These are phyloP conservation scores for Schizothecium vesticola DNA, from an alignment of 495 filamentous ascomycete species.

Conservation along the genomic window DNA sequence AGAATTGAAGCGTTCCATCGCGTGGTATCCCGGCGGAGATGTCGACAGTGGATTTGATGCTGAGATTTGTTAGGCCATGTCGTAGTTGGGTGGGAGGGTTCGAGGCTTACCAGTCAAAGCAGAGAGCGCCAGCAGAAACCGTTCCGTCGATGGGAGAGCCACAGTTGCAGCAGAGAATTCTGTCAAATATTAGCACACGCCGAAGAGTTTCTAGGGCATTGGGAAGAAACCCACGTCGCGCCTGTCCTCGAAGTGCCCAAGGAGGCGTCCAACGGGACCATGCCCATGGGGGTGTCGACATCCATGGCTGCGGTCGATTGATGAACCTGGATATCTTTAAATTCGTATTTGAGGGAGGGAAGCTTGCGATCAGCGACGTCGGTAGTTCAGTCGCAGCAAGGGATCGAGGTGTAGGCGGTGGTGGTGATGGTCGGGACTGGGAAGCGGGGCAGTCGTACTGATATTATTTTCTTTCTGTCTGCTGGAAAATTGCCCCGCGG, in stretches of 20 bases:
- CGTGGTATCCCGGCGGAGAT: conserved; percentile 88
- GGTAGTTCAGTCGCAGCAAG: background rate
- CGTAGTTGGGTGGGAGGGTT: background rate
- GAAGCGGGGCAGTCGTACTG: conserved; percentile 8
- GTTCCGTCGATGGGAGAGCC: conserved; percentile 90
- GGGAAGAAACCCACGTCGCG: conserved; percentile 52
- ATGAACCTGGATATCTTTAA: background rate
- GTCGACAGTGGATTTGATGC: conserved; percentile 82
- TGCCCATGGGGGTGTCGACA: conserved; percentile 57
- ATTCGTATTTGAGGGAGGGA: background rate
- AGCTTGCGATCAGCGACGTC: background rate
- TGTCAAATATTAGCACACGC: conserved; percentile 31
- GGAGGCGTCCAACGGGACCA: conserved; percentile 35
- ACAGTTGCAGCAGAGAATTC: conserved; percentile 92
- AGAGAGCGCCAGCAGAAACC: conserved; percentile 78
- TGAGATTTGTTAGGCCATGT: background rate
- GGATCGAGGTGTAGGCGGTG: background rate
- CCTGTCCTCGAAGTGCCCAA: conserved; percentile 42
- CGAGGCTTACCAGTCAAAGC: conserved; percentile 63
- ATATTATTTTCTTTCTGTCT: conserved; percentile 13
- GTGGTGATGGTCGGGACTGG: background rate
- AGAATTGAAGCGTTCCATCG: conserved; percentile 76
- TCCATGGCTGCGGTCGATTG: conserved; percentile 49
- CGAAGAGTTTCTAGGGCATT: background rate
- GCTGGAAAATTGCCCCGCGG: conserved; percentile 18